Conservation (phyloP, 148 eudicot genomes). For the Spergularia marina region DNA sequence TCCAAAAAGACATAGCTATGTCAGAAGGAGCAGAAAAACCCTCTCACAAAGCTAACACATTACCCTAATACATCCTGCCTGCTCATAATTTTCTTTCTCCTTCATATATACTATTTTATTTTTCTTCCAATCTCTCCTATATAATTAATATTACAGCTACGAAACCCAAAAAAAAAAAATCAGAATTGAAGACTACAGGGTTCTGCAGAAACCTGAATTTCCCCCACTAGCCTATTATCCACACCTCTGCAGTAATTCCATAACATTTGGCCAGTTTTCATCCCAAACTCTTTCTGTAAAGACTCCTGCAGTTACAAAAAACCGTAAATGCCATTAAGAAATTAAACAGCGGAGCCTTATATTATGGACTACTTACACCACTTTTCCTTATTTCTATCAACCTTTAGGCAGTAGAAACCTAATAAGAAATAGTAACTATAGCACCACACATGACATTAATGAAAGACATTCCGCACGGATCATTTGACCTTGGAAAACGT, state of each 20-base stretch:
- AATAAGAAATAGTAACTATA: not conserved
- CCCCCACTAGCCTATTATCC: conserved; percentile 76
- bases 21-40: not conserved
- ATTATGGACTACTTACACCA: not conserved
- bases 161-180: not conserved
- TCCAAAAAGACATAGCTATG: not conserved
- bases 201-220: conserved; percentile 54
- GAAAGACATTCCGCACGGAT: not conserved
- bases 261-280: conserved; percentile 94
- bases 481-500: conserved; percentile 66
- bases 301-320: conserved; percentile 54
- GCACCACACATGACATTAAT: not conserved
- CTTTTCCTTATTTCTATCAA: not conserved
- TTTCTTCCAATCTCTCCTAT: too few relatives aligned
- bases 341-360: not conserved
- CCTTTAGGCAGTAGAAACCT: not conserved
- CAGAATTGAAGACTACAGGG: not conserved
- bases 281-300: conserved; percentile 81
- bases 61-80: not conserved
- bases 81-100: not conserved
- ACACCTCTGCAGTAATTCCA: conserved; percentile 88
- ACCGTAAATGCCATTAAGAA: not conserved
- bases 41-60: conserved; percentile 6
- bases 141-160: too few relatives aligned
- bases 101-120: not conserved